Evolutionary conservation across 352 stramenopile species (phyloP), one percentile per base, ranked within the genome.

Genomic region (Pythium brachiatum): DNA sequence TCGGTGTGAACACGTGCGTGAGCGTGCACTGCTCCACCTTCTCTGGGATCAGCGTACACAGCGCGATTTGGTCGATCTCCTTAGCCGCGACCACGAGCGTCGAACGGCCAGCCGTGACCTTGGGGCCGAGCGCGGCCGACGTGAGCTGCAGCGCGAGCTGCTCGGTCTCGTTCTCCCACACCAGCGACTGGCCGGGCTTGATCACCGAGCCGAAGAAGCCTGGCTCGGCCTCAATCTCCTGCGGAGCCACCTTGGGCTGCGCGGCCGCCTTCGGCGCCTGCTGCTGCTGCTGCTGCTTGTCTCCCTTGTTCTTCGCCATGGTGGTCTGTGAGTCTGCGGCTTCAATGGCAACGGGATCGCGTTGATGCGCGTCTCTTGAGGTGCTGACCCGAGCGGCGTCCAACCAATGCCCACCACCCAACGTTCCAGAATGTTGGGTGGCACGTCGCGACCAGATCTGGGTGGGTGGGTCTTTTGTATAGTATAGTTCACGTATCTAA

Each of bases 141-240:
- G 88, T 91, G 32, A 95, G 69, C 59, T 93, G 77, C 66, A 95
- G 71, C 46, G 69, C 79, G 55, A 93, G 84, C 52, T 93, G 83
- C 62, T 91, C 81, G 25, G 81, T 70, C 43, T 90, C 76, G 60
- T 93, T 93, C 15, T 69, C 32, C 81, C 79, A 91, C 27, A 78
- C 64, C 18, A 95, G 83, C 59, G 75, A 68, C 43, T 88, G 76
- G 26, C 83, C 82, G 34, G 86, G 79, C 68, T 76, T 73, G 48
- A 95, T 66, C 38, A 79, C 76, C 47, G 88, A 68, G 64, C 86
- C 83, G 48, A 95, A 91, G 81, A 93, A 95, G 31, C 86, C 86
- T 7, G 86, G 83, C 53, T 86, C 75, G 15, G 76, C 68, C 38
- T 57, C 70, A 61, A 92, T 74, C 66, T 88, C 75, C 20, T 39